Percentiles rank a stretch among this genome's conserved stretches.
phyloP scores from a whole-genome alignment of 257 asterid genomes.

The Parsonsia alboflavescens region DNA sequence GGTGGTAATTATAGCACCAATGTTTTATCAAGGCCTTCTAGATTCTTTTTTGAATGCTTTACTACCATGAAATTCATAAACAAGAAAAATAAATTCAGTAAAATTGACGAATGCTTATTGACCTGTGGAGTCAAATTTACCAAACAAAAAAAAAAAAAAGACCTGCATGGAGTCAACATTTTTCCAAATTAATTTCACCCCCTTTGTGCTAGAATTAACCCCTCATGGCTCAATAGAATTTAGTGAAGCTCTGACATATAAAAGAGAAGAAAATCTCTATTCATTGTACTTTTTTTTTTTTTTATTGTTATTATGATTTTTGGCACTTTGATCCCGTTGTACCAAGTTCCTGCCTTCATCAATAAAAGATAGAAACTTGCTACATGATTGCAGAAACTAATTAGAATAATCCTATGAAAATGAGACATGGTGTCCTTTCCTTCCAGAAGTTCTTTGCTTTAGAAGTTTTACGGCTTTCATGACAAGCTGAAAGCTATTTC shows the following conservation, averaged over 20 bases:
- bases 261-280: no score
- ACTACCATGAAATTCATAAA: neutral
- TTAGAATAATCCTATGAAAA: no score
- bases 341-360: neutral
- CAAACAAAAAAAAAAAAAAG: no score
- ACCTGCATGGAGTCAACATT: neutral
- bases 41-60: neutral
- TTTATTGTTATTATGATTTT: no score
- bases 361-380: neutral
- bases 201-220: no score
- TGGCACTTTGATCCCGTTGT: neutral
- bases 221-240: no score
- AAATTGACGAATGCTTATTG: neutral
- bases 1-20: no score
- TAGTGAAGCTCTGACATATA: no score
- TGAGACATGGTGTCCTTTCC: neutral
- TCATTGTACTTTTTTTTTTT: no score
- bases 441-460: neutral
- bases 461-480: neutral
- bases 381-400: neutral
- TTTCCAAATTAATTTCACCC: neutral
- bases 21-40: no score
- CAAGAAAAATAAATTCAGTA: neutral
- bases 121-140: no score
- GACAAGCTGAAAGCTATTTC: neutral